Base-by-base conservation (phyloP, 306 rosid species). In the Coriaria nepalensis region DNA sequence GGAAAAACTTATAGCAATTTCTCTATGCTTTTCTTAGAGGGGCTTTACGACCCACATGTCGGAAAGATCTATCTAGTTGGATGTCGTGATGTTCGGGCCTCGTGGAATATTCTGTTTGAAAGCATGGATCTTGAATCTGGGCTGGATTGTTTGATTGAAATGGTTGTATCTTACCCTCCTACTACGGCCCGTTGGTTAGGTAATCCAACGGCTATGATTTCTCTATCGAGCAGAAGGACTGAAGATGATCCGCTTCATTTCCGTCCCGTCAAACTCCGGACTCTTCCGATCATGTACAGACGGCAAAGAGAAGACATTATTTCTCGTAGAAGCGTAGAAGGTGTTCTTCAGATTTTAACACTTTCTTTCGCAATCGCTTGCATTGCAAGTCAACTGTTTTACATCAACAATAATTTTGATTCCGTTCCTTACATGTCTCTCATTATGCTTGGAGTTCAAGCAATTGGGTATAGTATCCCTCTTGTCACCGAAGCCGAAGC, bases 61-160 rank as follows among this genome's bases (percentile, higher is more conserved):
- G 95, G 95, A 36, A 70, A 77, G 62, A 78, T 81, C 95, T 90
- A 84, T 72, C 73, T 90, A 50, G 62, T 90, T 49, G 95, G 95
- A 44, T 90, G 97, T 69, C 75, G 93, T 64, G 93, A 81, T 38
- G 80, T 81, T 57, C 68, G 84, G 55, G 84, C 90, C 37, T 79
- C 93, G 0, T 76, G 97, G 95, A 61, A 75, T 50, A 67, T 81
- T 51, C 65, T 84, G 39, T 64, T 52, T 32, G 76, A 73, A 29
- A 77, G 90, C 74, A 67, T 62, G 71, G 84, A 79, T 72, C 87
- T 84, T 47, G 85, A 90, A 61, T 73, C 74, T 42, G 92, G 92
- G 53, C 66, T 84, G 68, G 97, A 90, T 71, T 90, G 95, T 69
- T 72, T 40, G 57, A 72, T 90, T 45, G 71, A 84, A 50, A 84